A percentile compares a stretch with the other conserved stretches of the same genome.
Evolutionary conservation across 306 rosid genomes (phyloP).

Genomic region (Begonia loranthoides): DNA sequence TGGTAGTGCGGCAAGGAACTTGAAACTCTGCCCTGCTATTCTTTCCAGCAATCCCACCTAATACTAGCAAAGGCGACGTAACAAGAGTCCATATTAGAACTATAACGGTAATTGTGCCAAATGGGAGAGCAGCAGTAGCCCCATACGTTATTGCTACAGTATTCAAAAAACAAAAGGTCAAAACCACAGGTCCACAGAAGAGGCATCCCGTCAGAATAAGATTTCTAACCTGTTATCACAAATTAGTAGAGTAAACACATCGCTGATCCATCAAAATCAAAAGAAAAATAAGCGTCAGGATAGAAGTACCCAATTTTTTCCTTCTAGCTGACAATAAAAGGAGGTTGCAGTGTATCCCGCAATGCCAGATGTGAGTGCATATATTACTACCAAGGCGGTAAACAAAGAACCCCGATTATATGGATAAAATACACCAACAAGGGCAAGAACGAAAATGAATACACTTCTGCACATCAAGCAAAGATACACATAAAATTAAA

Average conservation of each 20-base stretch:
- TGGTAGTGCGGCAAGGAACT: constrained; percentile 35
- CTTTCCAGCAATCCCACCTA: constrained; percentile 8
- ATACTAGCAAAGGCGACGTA: constrained; percentile 37
- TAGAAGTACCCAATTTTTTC: constrained; percentile 1
- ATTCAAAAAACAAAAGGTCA: constrained; percentile 35
- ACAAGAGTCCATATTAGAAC: constrained; percentile 46
- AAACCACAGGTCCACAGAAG: constrained; percentile 39
- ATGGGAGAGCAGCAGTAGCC: constrained; percentile 45
- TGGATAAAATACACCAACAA: constrained; percentile 9
- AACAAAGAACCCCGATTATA: constrained; percentile 13
- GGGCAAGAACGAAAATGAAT: constrained; percentile 11
- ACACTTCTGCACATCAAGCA: neutral
- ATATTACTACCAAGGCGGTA: neutral
- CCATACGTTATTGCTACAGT: constrained; percentile 39
- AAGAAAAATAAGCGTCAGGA: too few species aligned
- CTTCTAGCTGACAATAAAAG: constrained; percentile 9
- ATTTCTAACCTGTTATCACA: constrained; percentile 25
- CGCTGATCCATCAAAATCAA: too few species aligned
- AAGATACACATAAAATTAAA: too few species aligned
- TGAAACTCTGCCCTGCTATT: constrained; percentile 46
- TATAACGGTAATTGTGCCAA: constrained; percentile 34
- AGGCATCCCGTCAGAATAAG: constrained; percentile 39
- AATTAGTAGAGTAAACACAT: too few species aligned
- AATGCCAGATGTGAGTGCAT: constrained; percentile 10
- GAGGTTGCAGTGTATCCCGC: constrained; percentile 1